Conservation (phyloP, 176 grass and related monocot species). For the Poa annua region DNA sequence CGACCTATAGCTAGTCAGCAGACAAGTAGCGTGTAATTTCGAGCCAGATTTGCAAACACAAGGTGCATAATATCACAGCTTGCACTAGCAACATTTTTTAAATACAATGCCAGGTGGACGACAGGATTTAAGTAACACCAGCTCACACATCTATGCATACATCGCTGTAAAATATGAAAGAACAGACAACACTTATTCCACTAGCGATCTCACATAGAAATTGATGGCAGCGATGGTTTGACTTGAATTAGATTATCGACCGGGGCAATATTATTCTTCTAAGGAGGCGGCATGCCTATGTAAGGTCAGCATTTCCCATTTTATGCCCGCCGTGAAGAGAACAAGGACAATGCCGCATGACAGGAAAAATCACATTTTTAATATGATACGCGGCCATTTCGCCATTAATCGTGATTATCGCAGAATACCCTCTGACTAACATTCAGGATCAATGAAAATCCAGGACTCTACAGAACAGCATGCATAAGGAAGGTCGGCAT, state of each 20-base stretch:
- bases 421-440: no score
- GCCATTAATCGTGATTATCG: not conserved
- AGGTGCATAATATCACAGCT: not conserved
- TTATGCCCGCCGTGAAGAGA: not conserved
- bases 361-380: not conserved
- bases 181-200: not conserved
- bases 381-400: not conserved
- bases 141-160: not conserved
- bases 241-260: not conserved
- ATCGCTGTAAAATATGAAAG: slow-evolving; percentile 24
- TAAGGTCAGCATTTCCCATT: not conserved
- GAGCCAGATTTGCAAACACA: slow-evolving; percentile 15
- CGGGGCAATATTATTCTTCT: not conserved
- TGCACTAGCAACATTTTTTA: not conserved
- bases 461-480: no score
- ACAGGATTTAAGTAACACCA: not conserved
- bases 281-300: not conserved
- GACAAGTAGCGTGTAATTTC: not conserved
- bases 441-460: no score
- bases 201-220: not conserved
- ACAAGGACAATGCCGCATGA: no score
- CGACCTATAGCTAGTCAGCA: not conserved
- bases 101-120: not conserved
- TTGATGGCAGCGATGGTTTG: not conserved
- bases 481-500: no score